Base-by-base conservation (phyloP, 768 basidiomycete genomes). In the Favolaschia claudopus region DNA sequence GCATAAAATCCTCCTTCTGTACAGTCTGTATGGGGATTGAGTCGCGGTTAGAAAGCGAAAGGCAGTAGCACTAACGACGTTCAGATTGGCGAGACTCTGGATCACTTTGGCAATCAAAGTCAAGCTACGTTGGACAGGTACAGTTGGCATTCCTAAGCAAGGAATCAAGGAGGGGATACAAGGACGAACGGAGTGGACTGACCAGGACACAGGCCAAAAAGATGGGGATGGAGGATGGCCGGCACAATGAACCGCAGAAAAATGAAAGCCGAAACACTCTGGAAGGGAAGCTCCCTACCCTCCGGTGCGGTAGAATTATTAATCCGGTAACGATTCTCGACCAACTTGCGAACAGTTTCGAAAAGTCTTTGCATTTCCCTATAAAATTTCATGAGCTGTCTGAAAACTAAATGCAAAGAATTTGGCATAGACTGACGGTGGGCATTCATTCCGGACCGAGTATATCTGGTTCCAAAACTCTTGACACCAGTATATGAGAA, bases 211-310 rank as follows among this genome's bases (percentile, higher is more conserved):
- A 96, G 77, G 24, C 91, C 88, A 68, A 92, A 95, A 5, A 93
- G 74, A 72, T 94, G 91, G 2, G 94, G 94, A 70, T 92, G 85
- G n/a, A 95, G 80, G 55, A 96, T 91, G 22, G 91, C 94, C 31
- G 94, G 95, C 24, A 93, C 91, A 59, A 96, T 89, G 72, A 95
- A 94, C 37, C 94, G 85, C 38, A 96, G 81, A 74, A 95, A 96
- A 70, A 91, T 87, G 70, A 96, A 95, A 1, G 94, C 93, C 32
- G 91, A 92, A 38, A 96, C 91, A 66, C 89, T 88, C 70, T 94
- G 93, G 82, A 85, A 87, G 31, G 86, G 90, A 29, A 93, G 74
- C 29, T 89, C 81, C 36, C 72, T 75, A 59, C 81, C 82, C 25
- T 77, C 76, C 14, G 80, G 82, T 8, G 81, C 76, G 10, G 73